Conservation (phyloP, 495 filamentous ascomycete species). For the Massariosphaeria phaeospora region DNA sequence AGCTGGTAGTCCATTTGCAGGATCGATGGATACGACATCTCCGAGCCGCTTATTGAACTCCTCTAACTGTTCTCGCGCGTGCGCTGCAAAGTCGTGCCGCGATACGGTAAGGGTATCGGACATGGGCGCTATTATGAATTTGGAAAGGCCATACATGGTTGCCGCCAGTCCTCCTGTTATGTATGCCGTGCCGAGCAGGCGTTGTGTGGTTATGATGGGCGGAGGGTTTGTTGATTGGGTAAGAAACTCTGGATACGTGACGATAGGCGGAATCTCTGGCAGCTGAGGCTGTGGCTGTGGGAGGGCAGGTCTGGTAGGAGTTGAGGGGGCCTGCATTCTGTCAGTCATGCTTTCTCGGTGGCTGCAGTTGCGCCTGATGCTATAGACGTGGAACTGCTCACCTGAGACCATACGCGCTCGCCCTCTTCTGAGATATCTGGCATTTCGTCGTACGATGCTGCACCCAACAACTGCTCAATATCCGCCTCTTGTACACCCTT, state of each 20-base stretch:
- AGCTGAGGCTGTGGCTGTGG: slow-evolving; percentile 8
- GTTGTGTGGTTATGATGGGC: slow-evolving; percentile 70
- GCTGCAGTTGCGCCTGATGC: neutral
- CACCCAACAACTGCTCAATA: slow-evolving; percentile 60
- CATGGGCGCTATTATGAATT: slow-evolving; percentile 82
- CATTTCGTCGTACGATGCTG: slow-evolving; percentile 10
- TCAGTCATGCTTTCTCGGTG: too few species aligned
- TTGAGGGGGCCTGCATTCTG: slow-evolving; percentile 18
- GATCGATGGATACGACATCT: slow-evolving; percentile 59
- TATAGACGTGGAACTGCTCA: slow-evolving; percentile 1
- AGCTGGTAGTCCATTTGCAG: slow-evolving; percentile 41
- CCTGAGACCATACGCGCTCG: slow-evolving; percentile 22
- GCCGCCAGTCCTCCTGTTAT: slow-evolving; percentile 64
- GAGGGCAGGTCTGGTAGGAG: slow-evolving; percentile 30
- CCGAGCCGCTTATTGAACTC: slow-evolving; percentile 73
- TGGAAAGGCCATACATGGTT: slow-evolving; percentile 72
- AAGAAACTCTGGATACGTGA: slow-evolving; percentile 96
- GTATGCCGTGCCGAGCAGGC: slow-evolving; percentile 74
- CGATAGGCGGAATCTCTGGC: slow-evolving; percentile 70
- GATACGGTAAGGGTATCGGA: slow-evolving; percentile 63
- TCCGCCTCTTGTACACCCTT: slow-evolving; percentile 70
- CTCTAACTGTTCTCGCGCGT: slow-evolving; percentile 58
- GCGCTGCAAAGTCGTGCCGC: slow-evolving; percentile 73
- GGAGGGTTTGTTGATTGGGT: slow-evolving; percentile 59
- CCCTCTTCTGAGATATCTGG: slow-evolving; percentile 8